Evolutionary conservation across 1,284 basidiomycete genomes (phyloP).

Genomic region (Exobasidium cylindrosporum): DNA sequence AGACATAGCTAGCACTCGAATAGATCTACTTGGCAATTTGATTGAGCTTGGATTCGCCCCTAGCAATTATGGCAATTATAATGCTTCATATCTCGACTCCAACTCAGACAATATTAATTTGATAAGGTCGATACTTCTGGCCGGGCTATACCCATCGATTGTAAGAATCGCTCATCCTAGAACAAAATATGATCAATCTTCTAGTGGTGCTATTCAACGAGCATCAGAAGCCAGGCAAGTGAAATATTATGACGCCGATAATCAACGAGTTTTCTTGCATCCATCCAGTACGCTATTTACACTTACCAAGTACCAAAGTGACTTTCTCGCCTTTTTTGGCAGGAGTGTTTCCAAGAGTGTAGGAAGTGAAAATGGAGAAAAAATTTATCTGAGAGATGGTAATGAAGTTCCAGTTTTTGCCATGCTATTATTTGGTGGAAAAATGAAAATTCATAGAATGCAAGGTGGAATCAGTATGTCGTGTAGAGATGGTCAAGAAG

Average conservation of each 20-base stretch:
- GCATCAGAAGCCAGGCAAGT: constrained; percentile 43
- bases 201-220: constrained; percentile 43
- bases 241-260: constrained; percentile 47
- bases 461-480: constrained; percentile 67
- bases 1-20: constrained; percentile 76
- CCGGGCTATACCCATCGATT: constrained; percentile 60
- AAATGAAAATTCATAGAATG: constrained; percentile 68
- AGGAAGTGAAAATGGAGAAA: constrained; percentile 57
- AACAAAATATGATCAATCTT: constrained; percentile 43
- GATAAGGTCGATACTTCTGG: constrained; percentile 41
- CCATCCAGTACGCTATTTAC: constrained; percentile 79
- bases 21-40: constrained; percentile 74
- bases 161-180: constrained; percentile 40
- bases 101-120: constrained; percentile 33
- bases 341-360: constrained; percentile 67
- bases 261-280: constrained; percentile 71
- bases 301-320: constrained; percentile 69
- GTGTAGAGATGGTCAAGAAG: constrained; percentile 23
- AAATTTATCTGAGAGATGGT: constrained; percentile 80
- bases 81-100: constrained; percentile 24
- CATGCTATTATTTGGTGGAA: constrained; percentile 78
- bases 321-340: constrained; percentile 77
- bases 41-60: constrained; percentile 70
- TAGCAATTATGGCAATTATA: constrained; percentile 55
- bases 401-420: constrained; percentile 86